Percentiles rank a stretch among this genome's conserved stretches.
Conservation (phyloP, 192 early-diverging fungal species). For the Coemansia reversa region DNA sequence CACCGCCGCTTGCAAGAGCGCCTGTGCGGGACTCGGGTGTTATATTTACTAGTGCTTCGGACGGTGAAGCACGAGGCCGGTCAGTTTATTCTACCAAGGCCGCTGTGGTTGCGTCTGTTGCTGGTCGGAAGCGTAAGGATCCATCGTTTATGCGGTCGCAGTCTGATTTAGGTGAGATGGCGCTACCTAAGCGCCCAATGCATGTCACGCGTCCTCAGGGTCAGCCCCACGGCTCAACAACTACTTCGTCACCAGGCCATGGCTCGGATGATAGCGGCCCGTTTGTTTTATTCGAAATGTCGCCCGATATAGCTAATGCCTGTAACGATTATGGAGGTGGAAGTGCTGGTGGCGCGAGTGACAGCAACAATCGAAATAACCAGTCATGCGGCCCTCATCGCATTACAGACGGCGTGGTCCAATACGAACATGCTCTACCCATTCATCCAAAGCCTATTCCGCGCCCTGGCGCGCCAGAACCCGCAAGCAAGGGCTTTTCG, state of each 20-base stretch:
- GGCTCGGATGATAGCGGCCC: constrained; percentile 16
- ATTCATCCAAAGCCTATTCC: constrained; percentile 46
- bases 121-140: constrained; percentile 48
- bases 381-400: not conserved
- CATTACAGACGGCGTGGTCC: not conserved
- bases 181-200: constrained; percentile 35
- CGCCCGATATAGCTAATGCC: constrained; percentile 25
- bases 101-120: not conserved
- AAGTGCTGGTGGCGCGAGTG: not conserved
- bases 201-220: not conserved
- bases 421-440: constrained; percentile 13
- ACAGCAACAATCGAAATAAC: constrained; percentile 8
- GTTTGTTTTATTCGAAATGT: constrained; percentile 30
- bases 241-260: constrained; percentile 6
- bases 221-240: not conserved
- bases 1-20: constrained; percentile 9
- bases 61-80: constrained; percentile 16
- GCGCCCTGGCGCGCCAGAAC: constrained; percentile 25
- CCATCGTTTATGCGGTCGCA: constrained; percentile 54
- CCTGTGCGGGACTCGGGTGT: constrained; percentile 9
- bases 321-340: not conserved
- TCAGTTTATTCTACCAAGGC: not conserved
- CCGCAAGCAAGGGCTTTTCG: constrained; percentile 3
- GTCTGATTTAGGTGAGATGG: constrained; percentile 44
- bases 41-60: constrained; percentile 20